Percentiles rank a stretch among this genome's conserved stretches.
These are phyloP conservation scores for Fusarium dimerum DNA, from an alignment of 2,329 filamentous ascomycete species.

Conservation along the genomic window DNA sequence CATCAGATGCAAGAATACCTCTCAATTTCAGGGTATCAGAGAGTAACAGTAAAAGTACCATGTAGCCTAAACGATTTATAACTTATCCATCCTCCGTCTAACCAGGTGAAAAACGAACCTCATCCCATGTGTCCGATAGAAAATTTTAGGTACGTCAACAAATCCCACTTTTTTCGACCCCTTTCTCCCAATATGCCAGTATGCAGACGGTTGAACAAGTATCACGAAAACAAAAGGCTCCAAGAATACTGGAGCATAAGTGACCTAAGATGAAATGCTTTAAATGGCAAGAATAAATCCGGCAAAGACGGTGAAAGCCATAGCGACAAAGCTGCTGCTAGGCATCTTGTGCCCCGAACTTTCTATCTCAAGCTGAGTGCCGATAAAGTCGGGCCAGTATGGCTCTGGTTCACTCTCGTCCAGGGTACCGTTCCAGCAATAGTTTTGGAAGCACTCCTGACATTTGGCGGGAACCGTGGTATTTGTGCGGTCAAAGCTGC, in stretches of 20 bases:
- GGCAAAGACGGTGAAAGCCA: slow-evolving; percentile 18
- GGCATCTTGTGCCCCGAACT: slow-evolving; percentile 20
- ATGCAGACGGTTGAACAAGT: neutral
- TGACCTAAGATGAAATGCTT: too few species aligned
- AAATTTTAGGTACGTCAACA: too few species aligned
- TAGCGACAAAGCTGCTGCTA: slow-evolving; percentile 14
- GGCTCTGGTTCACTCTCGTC: slow-evolving; percentile 35
- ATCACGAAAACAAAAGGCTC: neutral
- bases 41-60: too few species aligned
- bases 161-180: neutral
- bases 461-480: slow-evolving; percentile 72
- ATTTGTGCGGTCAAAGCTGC: slow-evolving; percentile 72
- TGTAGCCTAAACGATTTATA: too few species aligned
- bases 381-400: slow-evolving; percentile 32
- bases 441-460: slow-evolving; percentile 71
- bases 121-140: too few species aligned
- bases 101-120: too few species aligned
- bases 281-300: slow-evolving; percentile 23
- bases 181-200: slow-evolving; percentile 1
- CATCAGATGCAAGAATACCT: too few species aligned
- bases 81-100: too few species aligned
- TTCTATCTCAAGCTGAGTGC: slow-evolving; percentile 28
- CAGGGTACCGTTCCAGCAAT: slow-evolving; percentile 90
- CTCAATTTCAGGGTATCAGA: too few species aligned
- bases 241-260: neutral